These are phyloP conservation scores for Alternaria conjuncta DNA, from an alignment of 2,329 filamentous ascomycete genomes.

Conservation along the genomic window DNA sequence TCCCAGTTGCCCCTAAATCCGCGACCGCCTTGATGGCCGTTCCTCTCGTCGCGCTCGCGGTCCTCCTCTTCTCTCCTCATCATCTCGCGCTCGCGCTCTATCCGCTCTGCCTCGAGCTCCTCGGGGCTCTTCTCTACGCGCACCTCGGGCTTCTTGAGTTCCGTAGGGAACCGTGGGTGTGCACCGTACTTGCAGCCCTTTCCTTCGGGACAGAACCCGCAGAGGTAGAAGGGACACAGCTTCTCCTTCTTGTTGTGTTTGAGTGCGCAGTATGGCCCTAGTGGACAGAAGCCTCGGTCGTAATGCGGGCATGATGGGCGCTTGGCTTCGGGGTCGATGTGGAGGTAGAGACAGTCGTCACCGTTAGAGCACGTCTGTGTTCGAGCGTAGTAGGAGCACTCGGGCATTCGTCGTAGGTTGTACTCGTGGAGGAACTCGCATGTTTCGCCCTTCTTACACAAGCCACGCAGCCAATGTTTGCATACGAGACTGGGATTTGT, in stretches of 20 bases:
- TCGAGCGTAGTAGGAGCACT: conserved; percentile 94
- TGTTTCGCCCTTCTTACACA: conserved; percentile 95
- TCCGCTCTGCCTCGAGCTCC: conserved; percentile 67
- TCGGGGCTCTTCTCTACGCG: conserved; percentile 74
- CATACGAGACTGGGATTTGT: conserved; percentile 73
- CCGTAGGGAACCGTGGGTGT: conserved; percentile 81
- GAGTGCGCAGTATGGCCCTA: conserved; percentile 86
- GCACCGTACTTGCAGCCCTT: conserved; percentile 77
- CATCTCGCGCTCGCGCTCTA: conserved; percentile 57
- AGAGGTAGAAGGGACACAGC: conserved; percentile 84
- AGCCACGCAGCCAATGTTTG: conserved; percentile 96
- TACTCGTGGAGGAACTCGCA: conserved; percentile 99
- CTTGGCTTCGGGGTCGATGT: conserved; percentile 83
- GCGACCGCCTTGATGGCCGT: conserved; percentile 38
- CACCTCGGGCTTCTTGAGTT: conserved; percentile 66
- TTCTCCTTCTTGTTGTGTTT: conserved; percentile 79
- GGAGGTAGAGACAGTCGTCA: conserved; percentile 93
- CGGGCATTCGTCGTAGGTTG: conserved; percentile 96
- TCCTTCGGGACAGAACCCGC: conserved; percentile 92
- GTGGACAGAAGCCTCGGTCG: conserved; percentile 90
- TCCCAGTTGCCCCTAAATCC: conserved; percentile 45
- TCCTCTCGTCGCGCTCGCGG: conserved; percentile 46
- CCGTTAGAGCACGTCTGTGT: conserved; percentile 96
- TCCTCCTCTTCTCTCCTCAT: conserved; percentile 51
- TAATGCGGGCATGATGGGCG: conserved; percentile 73